Evolutionary conservation across 1,284 basidiomycete genomes (phyloP), one percentile per base, ranked within the genome.

Genomic region (Fomes fomentarius): DNA sequence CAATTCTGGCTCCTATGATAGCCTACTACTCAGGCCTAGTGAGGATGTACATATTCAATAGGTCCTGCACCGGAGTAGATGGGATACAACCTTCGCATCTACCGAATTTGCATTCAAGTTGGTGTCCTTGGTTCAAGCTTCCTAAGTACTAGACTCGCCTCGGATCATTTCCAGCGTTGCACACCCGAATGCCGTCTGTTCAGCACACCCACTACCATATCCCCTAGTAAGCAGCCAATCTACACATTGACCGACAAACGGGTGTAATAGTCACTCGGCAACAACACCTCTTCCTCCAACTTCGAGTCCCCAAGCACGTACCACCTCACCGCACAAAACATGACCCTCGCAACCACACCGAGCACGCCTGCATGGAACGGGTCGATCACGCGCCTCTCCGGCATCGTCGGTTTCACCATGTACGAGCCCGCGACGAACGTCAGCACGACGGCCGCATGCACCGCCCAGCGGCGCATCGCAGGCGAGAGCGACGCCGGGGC

Each of bases 331-430:
- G 21, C 34, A 24, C 31, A 30, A 22, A 39, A 46, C 37, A 46
- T 21, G 11, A 12, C 42, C 38, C 43, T 44, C 30, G 22, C 43
- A 26, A 31, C 21, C 21, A 22, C 37, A 22, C 37, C 43, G 7
- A 52, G 17, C 42, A 46, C 24, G 5, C 30, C 43, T 22, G 43
- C 50, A n/a, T 41, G 43, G n/a, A 45, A 17, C 28, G 37, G 28
- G 43, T 35, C 43, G 14, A 46, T 9, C 8, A 34, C 43, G 14
- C n/a, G 49, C 25, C 21, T 7, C 43, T 52, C 31, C 21, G 17
- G n/a, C n/a, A n/a, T 14, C n/a, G 11, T 10, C 38, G 21, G 8
- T 3, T 12, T n/a, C 37, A 31, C 38, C 10, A 46, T 41, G 43
- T 28, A 33, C 3, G 44, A 28, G 9, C 50, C 30, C 22, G 10